Base-by-base conservation (phyloP, 768 basidiomycete species). In the Trichaptum fuscoviolaceum region DNA sequence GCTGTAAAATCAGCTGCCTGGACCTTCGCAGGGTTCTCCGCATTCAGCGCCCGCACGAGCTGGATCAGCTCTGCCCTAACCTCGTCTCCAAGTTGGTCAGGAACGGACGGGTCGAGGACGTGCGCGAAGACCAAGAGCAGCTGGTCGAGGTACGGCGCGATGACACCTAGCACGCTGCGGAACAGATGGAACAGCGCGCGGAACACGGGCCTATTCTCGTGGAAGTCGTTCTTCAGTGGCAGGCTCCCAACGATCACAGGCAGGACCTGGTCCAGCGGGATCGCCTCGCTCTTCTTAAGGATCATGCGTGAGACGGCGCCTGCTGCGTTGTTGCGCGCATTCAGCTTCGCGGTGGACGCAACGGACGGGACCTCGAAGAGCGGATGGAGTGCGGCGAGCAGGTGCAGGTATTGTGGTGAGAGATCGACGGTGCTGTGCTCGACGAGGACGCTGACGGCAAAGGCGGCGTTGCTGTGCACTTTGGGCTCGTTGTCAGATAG, bases 241-340 rank as follows among this genome's bases (percentile, higher is more conserved):
- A 99, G 84, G 35, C 91, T 88, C 26, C 79, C 82, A 66, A 97
- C 77, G 74, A 99, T 86, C 64, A 93, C 82, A 1, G 95, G 94
- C 15, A 98, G 85, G 63, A 97, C 94, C 77, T 94, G 90, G 63
- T 95, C 92, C 52, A 98, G 87, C 26, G 96, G 96, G 20, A 99
- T 78, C 17, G 89, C 93, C 15, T 80, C 74, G 4, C 84, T 78
- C 77, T 95, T 95, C 74, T 90, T 90, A 71, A 87, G 75, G 73
- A 99, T 90, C 75, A 99, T 83, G 18, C 97, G 89, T 5, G 88
- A 87, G 64, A 99, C 92, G 26, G 95, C 93, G 58, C 97, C 97
- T 9, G 90, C 86, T n/a, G 97, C 97, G 76, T 99, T 99, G 78
- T 99, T 97, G 69, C 90, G 90, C 23, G 95, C 95, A 74, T 95